Conservation (phyloP, 768 basidiomycete species). For the Sporobolomyces phaffii region DNA sequence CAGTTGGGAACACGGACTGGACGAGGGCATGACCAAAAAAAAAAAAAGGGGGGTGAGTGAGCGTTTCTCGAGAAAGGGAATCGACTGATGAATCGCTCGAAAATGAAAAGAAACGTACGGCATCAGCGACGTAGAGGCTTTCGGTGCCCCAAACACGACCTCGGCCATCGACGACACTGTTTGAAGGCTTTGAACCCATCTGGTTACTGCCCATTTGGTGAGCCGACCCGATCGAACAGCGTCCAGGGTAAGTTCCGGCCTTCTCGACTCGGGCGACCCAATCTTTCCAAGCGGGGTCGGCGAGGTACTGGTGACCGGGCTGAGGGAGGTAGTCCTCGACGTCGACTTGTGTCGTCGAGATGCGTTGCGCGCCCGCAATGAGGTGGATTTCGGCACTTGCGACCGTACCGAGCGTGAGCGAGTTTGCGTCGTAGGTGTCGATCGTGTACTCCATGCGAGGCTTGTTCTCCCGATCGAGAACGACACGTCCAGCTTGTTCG, state of each 20-base stretch:
- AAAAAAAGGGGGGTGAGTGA: background rate
- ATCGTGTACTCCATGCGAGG: slow-evolving; percentile 39
- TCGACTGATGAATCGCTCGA: background rate
- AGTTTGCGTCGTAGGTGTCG: slow-evolving; percentile 37
- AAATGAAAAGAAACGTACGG: no score
- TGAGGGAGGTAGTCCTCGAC: slow-evolving; percentile 27
- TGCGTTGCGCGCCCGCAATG: slow-evolving; percentile 36
- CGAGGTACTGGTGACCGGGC: slow-evolving; percentile 12
- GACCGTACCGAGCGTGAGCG: slow-evolving; percentile 33
- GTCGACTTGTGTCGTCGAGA: slow-evolving; percentile 36
- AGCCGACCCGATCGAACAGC: slow-evolving; percentile 28
- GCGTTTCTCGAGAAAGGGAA: background rate
- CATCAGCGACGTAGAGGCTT: slow-evolving; percentile 44
- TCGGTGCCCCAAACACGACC: slow-evolving; percentile 43
- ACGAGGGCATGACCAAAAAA: no score
- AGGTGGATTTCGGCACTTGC: slow-evolving; percentile 37
- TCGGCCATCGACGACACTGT: slow-evolving; percentile 42
- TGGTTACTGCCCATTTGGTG: slow-evolving; percentile 45
- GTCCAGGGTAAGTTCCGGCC: slow-evolving; percentile 32
- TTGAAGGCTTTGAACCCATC: slow-evolving; percentile 40
- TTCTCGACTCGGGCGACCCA: slow-evolving; percentile 37
- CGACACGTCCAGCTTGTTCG: slow-evolving; percentile 25
- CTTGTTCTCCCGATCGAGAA: slow-evolving; percentile 33
- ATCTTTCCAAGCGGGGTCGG: slow-evolving; percentile 31
- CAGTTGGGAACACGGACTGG: slow-evolving; percentile 32